Evolutionary conservation across 139 green algal genomes (phyloP).

Genomic region (Coccomyxa sp.): DNA sequence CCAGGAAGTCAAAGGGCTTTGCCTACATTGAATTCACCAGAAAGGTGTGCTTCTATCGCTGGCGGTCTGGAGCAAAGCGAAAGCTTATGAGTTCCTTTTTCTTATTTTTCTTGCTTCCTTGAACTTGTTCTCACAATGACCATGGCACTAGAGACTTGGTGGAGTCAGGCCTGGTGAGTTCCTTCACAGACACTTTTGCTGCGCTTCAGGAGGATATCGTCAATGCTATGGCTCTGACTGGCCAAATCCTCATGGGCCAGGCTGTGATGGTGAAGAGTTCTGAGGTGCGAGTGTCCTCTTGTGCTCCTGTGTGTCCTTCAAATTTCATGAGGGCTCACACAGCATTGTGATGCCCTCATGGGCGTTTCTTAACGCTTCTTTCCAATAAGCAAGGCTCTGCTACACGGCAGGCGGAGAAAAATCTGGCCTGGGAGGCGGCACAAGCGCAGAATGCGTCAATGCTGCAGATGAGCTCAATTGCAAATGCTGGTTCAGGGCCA

Average conservation of each 20-base stretch:
- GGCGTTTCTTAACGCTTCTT: not conserved
- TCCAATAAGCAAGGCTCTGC: not conserved
- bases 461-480: conserved; percentile 21
- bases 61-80: not conserved
- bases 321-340: not conserved
- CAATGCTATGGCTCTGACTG: conserved; percentile 77
- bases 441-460: conserved; percentile 42
- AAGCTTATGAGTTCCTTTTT: conserved; percentile 9
- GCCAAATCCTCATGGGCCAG: conserved; percentile 75
- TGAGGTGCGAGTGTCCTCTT: conserved; percentile 37
- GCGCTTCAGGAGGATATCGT: conserved; percentile 63
- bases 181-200: not conserved
- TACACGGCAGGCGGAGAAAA: conserved; percentile 75
- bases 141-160: not conserved
- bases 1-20: conserved; percentile 86
- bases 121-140: not conserved
- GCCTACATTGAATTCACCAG: conserved; percentile 94
- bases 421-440: conserved; percentile 86
- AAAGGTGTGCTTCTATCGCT: conserved; percentile 15
- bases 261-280: conserved; percentile 91
- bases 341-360: not conserved
- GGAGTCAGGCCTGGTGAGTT: not conserved
- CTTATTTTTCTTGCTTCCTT: not conserved
- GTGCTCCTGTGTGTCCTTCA: no score
- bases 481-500: conserved; percentile 8